A percentile compares a stretch with the other conserved stretches of the same genome.
Evolutionary conservation across 495 filamentous ascomycete genomes (phyloP).

Genomic region (Stereocaulon alpinum): DNA sequence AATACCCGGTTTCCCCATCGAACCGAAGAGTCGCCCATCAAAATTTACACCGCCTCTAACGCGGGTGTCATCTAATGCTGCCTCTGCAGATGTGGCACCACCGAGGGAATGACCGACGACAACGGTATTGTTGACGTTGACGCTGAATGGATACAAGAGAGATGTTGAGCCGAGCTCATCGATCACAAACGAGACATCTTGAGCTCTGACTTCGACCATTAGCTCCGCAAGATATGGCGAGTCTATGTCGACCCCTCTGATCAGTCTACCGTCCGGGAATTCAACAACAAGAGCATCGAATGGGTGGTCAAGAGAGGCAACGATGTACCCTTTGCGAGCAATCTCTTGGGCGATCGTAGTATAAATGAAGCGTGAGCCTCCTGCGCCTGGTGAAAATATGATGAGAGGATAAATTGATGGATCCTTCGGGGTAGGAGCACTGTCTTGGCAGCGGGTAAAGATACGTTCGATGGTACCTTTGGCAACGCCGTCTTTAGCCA

Average conservation of each 20-base stretch:
- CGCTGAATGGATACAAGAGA: constrained; percentile 11
- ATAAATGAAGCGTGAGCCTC: constrained; percentile 29
- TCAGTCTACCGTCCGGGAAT: constrained; percentile 35
- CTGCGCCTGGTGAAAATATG: constrained; percentile 32
- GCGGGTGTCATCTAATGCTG: constrained; percentile 33
- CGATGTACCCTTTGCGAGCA: constrained; percentile 38
- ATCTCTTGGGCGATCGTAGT: constrained; percentile 31
- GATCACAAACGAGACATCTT: constrained; percentile 31
- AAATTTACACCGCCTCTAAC: constrained; percentile 38
- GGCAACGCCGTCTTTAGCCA: background rate
- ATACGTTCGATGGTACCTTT: background rate
- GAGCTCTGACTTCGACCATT: constrained; percentile 22
- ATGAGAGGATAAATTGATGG: constrained; percentile 20
- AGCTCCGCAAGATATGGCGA: constrained; percentile 8
- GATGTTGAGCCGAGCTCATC: constrained; percentile 23
- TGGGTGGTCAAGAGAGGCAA: constrained; percentile 40
- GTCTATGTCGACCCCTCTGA: constrained; percentile 19
- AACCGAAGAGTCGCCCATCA: constrained; percentile 35
- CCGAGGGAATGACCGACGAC: constrained; percentile 45
- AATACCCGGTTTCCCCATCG: constrained; percentile 14
- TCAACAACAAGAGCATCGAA: constrained; percentile 41
- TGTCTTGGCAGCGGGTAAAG: background rate
- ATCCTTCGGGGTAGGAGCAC: background rate
- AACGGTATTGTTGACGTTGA: constrained; percentile 1
- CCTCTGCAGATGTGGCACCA: constrained; percentile 37